A percentile compares a stretch with the other conserved stretches of the same genome.
phyloP scores from a whole-genome alignment of 108 stramenopile species.

The Pinguiococcus pyrenoidosus region DNA sequence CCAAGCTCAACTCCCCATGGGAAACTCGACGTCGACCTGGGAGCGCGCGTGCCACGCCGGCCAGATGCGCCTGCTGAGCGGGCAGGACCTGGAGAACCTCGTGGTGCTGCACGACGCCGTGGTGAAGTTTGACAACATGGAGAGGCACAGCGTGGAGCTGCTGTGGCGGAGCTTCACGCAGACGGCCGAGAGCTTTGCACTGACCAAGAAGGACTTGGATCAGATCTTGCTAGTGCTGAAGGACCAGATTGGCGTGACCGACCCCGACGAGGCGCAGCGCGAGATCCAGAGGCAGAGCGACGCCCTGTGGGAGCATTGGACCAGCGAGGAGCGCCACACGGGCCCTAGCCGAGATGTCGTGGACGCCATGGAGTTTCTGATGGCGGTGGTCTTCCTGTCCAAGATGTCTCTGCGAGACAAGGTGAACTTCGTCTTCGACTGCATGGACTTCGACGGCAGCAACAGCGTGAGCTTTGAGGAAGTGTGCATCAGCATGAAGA shows the following conservation, averaged over 20 bases:
- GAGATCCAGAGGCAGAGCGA: neutral
- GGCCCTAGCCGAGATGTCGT: neutral
- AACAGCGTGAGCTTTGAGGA: too few species aligned
- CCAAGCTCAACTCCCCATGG: too few species aligned
- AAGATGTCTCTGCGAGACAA: neutral
- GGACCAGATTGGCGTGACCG: neutral
- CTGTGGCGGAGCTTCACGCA: neutral
- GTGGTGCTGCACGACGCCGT: neutral
- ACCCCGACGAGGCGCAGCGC: neutral
- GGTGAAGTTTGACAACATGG: neutral
- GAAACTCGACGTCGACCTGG: too few species aligned
- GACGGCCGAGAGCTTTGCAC: neutral
- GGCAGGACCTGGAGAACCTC: neutral
- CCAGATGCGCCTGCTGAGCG: too few species aligned
- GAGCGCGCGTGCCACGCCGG: too few species aligned
- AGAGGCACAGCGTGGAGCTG: neutral
- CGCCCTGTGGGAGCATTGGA: neutral
- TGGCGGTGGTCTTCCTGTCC: neutral
- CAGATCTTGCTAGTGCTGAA: too few species aligned
- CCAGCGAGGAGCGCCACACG: neutral
- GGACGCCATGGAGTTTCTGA: conserved; percentile 1
- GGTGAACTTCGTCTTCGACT: neutral
- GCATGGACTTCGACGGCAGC: neutral
- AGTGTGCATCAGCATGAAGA: too few species aligned
- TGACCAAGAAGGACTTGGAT: neutral